A percentile compares a stretch with the other conserved stretches of the same genome.
phyloP scores from a whole-genome alignment of 2,329 filamentous ascomycete genomes.

The Sporothrix euskadiensis region DNA sequence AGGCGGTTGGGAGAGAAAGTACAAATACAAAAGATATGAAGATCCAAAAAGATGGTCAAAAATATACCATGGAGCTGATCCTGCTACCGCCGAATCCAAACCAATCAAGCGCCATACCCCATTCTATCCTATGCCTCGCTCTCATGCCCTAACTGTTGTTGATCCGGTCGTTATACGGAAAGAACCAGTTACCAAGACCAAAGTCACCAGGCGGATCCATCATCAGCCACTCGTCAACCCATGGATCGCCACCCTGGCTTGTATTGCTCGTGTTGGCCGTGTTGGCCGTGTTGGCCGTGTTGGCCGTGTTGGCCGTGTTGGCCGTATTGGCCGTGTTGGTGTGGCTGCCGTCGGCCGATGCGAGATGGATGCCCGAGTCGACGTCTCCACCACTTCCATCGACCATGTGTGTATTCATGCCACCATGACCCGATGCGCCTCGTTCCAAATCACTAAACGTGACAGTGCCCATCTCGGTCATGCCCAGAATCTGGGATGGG shows the following conservation, averaged over 20 bases:
- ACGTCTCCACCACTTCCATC: constrained; percentile 16
- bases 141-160: constrained; percentile 3
- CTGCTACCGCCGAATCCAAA: no score
- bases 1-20: background rate
- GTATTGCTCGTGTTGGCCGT: background rate
- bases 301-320: background rate
- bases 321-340: background rate
- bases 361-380: constrained; percentile 26
- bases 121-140: background rate
- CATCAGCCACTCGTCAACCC: constrained; percentile 29
- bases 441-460: background rate
- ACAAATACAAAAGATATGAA: constrained; percentile 7
- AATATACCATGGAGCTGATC: background rate
- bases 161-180: constrained; percentile 30
- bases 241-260: background rate
- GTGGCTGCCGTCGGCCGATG: constrained; percentile 18
- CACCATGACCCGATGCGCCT: background rate
- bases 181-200: constrained; percentile 31
- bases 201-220: constrained; percentile 28
- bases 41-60: background rate
- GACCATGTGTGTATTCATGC: background rate
- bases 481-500: constrained; percentile 16
- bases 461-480: background rate
- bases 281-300: background rate
- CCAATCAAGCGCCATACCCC: background rate